These are phyloP conservation scores for Xylariaceae sp. DNA, from an alignment of 2,329 filamentous ascomycete genomes.

Conservation along the genomic window DNA sequence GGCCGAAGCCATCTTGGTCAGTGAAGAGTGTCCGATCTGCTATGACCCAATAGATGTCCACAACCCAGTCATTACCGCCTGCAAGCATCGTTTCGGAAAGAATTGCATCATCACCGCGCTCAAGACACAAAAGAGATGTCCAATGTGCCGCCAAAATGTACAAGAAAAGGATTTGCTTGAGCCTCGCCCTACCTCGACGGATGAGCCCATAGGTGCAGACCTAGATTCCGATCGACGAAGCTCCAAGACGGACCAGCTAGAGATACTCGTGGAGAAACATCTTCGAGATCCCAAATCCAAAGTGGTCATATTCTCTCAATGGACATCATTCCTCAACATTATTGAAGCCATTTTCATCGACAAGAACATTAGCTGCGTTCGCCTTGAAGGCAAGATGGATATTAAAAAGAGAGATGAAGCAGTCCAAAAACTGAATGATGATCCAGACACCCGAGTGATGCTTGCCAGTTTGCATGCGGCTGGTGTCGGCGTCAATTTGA, in stretches of 20 bases:
- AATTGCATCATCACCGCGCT: constrained; percentile 72
- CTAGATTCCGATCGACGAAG: constrained; percentile 61
- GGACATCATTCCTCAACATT: constrained; percentile 70
- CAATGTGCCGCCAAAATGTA: constrained; percentile 73
- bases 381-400: constrained; percentile 78
- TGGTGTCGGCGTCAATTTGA: constrained; percentile 80
- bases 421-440: constrained; percentile 61
- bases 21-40: constrained; percentile 81
- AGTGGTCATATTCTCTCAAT: constrained; percentile 71
- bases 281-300: constrained; percentile 61
- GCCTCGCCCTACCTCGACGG: constrained; percentile 52
- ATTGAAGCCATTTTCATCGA: constrained; percentile 64
- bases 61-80: constrained; percentile 75
- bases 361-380: constrained; percentile 59
- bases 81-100: constrained; percentile 75
- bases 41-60: constrained; percentile 59
- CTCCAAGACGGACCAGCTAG: constrained; percentile 76
- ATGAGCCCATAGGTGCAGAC: constrained; percentile 35
- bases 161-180: constrained; percentile 58
- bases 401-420: constrained; percentile 66
- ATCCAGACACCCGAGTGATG: constrained; percentile 67
- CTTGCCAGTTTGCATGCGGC: constrained; percentile 79
- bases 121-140: constrained; percentile 72
- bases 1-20: constrained; percentile 70
- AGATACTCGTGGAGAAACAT: constrained; percentile 69